Evolutionary conservation across 345 rosid species (phyloP).

Genomic region (Theobroma cacao): DNA sequence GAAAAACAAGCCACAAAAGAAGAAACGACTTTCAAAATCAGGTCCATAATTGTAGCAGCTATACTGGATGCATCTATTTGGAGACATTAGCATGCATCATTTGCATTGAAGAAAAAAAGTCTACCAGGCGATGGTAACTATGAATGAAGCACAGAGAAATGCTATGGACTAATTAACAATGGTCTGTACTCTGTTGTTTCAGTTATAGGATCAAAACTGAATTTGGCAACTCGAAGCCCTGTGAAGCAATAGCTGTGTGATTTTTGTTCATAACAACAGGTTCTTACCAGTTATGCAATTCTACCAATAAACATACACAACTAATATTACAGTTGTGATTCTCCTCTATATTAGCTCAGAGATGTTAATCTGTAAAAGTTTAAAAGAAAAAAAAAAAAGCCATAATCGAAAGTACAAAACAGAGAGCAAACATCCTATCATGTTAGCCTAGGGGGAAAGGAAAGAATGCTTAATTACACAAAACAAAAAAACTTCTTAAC

Average conservation of each 20-base stretch:
- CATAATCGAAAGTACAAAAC: neutral
- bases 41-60: neutral
- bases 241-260: neutral
- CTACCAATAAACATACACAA: too few relatives aligned
- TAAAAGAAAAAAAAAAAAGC: too few relatives aligned
- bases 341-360: neutral
- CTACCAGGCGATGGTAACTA: neutral
- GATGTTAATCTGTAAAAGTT: neutral
- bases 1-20: too few relatives aligned
- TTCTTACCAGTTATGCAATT: neutral
- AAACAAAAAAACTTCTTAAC: neutral
- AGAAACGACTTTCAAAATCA: neutral
- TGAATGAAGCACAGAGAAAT: neutral
- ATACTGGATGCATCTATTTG: neutral
- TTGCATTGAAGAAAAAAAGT: neutral
- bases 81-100: constrained; percentile 6
- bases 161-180: neutral
- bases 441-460: neutral
- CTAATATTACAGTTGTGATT: neutral
- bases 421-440: neutral
- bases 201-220: neutral
- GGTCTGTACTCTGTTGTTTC: neutral
- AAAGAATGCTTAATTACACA: neutral
- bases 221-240: neutral
- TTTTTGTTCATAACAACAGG: neutral